Evolutionary conservation across 2,329 filamentous ascomycete genomes (phyloP), one percentile per base, ranked within the genome.

Genomic region (Phyllosticta ampelicida): DNA sequence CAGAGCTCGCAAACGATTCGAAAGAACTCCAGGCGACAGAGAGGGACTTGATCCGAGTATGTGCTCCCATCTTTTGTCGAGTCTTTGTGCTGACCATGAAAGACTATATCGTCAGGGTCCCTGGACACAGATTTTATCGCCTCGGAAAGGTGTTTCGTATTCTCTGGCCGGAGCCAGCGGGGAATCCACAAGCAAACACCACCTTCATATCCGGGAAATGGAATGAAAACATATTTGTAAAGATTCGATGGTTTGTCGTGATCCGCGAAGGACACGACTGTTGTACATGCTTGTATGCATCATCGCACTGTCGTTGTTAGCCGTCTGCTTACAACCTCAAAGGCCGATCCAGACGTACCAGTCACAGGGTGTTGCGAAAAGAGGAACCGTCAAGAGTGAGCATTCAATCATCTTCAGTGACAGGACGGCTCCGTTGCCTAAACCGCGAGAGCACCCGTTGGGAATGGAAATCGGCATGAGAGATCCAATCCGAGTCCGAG

Each of bases 401-500:
- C 56, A 59, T 19, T 59, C 56, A 3, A 19, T 54, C 51, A 19
- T 54, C 10, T 21, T 44, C 52, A 51, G 36, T 16, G 36, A 49
- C 36, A 23, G 23, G 16, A 44, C 13, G n/a, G 16, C 36, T n/a
- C 49, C 49, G 10, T 21, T 18, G 8, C 11, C 49, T 6, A 51
- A 51, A 11, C 19, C 49, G 19, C 49, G 49, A 16, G 23, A 51
- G 19, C 49, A 51, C 18, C 49, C 23, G 9, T 18, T 26, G 23
- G 49, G 49, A 21, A 51, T 26, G 36, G 49, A 51, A n/a, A 18
- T 13, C 9, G 49, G 49, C 18, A 62, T 65, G 60, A 51, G 60
- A 20, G 23, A 61, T 16, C 23, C 63, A 2, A 67, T 67, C 19
- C 52, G 55, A 1, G 62, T 67, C 1, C 29, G 52, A 21, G 8